Conservation (phyloP, 306 rosid genomes). For the Begonia loranthoides region DNA sequence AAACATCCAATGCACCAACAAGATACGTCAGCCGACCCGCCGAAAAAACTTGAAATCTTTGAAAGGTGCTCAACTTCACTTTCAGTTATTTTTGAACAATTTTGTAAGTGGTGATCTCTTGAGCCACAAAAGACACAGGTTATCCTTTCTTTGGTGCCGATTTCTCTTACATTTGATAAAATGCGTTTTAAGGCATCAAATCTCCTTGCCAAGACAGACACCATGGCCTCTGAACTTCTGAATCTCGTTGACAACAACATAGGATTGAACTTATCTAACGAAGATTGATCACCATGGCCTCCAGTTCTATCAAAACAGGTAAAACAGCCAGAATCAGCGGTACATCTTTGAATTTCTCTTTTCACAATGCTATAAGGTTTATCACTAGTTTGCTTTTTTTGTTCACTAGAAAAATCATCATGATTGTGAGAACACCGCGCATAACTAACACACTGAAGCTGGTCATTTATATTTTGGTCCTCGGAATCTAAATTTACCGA, state of each 20-base stretch:
- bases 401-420: no score
- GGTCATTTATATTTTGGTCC: conserved; percentile 14
- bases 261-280: conserved; percentile 16
- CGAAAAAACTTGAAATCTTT: conserved; percentile 25
- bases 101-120: conserved; percentile 46
- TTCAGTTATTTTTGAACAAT: conserved; percentile 32
- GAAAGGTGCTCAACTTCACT: conserved; percentile 39
- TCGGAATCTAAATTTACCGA: conserved; percentile 12
- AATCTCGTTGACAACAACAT: conserved; percentile 5
- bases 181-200: conserved; percentile 51
- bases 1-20: conserved; percentile 49
- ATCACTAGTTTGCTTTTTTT: conserved; percentile 9
- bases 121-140: conserved; percentile 63
- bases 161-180: conserved; percentile 18
- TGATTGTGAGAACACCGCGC: no score
- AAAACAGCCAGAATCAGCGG: conserved; percentile 16
- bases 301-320: conserved; percentile 10
- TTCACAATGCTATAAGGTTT: conserved; percentile 15
- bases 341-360: conserved; percentile 16
- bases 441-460: no score
- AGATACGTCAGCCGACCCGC: conserved; percentile 20
- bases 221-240: conserved; percentile 38
- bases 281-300: conserved; percentile 19
- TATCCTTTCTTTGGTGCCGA: conserved; percentile 14
- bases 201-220: conserved; percentile 55